phyloP scores from a whole-genome alignment of 2,329 filamentous ascomycete genomes.

The Colletotrichum trifolii region DNA sequence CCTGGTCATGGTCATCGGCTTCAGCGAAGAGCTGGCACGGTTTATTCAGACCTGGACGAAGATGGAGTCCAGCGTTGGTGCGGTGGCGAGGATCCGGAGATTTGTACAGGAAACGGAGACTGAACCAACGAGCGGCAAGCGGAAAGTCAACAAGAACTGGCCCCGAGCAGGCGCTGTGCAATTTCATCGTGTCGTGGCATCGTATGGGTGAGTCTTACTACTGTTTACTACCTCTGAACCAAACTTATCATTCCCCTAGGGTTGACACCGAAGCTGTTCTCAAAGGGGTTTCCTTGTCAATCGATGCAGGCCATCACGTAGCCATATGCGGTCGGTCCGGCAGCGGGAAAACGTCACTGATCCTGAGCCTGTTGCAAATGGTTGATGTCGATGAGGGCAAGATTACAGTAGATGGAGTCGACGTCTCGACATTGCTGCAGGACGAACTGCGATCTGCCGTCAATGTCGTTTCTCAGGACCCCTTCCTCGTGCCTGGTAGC shows the following conservation, averaged over 20 bases:
- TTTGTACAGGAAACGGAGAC: slow-evolving; percentile 11
- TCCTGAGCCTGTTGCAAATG: slow-evolving; percentile 21
- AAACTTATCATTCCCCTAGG: background rate
- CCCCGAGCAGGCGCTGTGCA: slow-evolving; percentile 2
- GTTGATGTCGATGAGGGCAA: background rate
- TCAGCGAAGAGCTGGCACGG: slow-evolving; percentile 12
- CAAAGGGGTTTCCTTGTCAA: slow-evolving; percentile 1
- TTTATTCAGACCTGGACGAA: slow-evolving; percentile 33
- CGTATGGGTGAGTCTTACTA: slow-evolving; percentile 8
- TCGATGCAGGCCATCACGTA: slow-evolving; percentile 9
- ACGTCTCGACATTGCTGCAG: background rate
- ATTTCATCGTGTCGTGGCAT: slow-evolving; percentile 14
- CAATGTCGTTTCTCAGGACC: slow-evolving; percentile 23
- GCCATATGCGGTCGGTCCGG: slow-evolving; percentile 23
- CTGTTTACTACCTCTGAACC: fast-evolving
- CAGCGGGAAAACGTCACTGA: slow-evolving; percentile 21
- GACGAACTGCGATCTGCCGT: slow-evolving; percentile 1
- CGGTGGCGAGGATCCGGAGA: slow-evolving; percentile 9
- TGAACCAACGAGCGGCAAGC: background rate
- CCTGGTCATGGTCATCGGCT: slow-evolving; percentile 30
- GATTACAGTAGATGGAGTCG: slow-evolving; percentile 9
- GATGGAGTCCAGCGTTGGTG: slow-evolving; percentile 38
- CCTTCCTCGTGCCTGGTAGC: slow-evolving; percentile 8
- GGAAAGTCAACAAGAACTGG: background rate
- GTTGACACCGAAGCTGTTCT: background rate